Evolutionary conservation across 2,329 filamentous ascomycete genomes (phyloP).

Genomic region (Talaromyces atroroseus): DNA sequence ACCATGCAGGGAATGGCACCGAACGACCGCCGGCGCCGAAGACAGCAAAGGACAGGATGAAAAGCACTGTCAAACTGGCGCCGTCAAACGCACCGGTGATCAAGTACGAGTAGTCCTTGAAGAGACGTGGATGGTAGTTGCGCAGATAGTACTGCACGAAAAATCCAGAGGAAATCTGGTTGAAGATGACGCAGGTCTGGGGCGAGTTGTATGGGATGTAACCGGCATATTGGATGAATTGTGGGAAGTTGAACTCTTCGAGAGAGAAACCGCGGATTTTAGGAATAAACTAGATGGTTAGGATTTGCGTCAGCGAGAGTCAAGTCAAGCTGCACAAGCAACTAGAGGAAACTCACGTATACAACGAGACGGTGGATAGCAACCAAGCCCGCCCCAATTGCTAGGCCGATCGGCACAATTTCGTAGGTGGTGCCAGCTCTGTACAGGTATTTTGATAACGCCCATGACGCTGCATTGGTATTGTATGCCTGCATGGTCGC

Average conservation of each 20-base stretch:
- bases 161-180: slow-evolving; percentile 40
- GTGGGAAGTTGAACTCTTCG: slow-evolving; percentile 47
- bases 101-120: slow-evolving; percentile 52
- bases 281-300: slow-evolving; percentile 39
- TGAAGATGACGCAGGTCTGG: slow-evolving; percentile 52
- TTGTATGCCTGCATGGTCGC: slow-evolving; percentile 12
- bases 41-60: slow-evolving; percentile 53
- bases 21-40: slow-evolving; percentile 47
- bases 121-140: slow-evolving; percentile 48
- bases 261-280: slow-evolving; percentile 41
- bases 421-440: slow-evolving; percentile 7
- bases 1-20: slow-evolving; percentile 49
- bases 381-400: slow-evolving; percentile 9
- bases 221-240: slow-evolving; percentile 52
- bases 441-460: slow-evolving; percentile 14
- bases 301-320: neutral
- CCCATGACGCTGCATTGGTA: slow-evolving; percentile 14
- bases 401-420: slow-evolving; percentile 12
- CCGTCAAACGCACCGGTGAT: slow-evolving; percentile 52
- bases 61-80: slow-evolving; percentile 44
- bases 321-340: neutral
- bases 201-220: slow-evolving; percentile 52
- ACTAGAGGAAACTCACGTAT: slow-evolving; percentile 2
- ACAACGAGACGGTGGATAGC: slow-evolving; percentile 8
- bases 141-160: slow-evolving; percentile 50